Evolutionary conservation across 805 yeast species (phyloP).

Genomic region (Kockiozyma suomiensis): DNA sequence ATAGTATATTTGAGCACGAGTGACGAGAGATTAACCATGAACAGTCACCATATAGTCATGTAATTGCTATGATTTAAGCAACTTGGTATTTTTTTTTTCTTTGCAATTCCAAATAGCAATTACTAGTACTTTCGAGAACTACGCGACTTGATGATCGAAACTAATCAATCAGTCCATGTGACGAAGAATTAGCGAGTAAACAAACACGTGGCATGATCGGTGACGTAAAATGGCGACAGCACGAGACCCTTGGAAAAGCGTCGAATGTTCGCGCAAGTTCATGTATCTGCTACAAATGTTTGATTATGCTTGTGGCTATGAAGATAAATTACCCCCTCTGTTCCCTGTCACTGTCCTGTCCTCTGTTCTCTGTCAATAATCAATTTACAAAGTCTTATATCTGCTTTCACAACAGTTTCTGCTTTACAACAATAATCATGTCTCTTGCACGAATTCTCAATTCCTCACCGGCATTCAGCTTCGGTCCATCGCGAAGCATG

Average conservation of each 20-base stretch:
- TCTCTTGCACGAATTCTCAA: constrained; percentile 26
- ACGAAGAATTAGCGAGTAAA: too few relatives aligned
- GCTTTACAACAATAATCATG: constrained; percentile 13
- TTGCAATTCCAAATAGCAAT: too few relatives aligned
- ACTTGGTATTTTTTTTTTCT: too few relatives aligned
- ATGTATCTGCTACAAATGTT: neutral
- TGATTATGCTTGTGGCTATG: neutral
- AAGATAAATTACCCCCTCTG: neutral
- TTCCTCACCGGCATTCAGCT: constrained; percentile 16
- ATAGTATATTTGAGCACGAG: too few relatives aligned
- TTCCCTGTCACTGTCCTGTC: neutral
- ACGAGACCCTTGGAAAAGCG: constrained; percentile 11
- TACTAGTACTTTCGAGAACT: too few relatives aligned
- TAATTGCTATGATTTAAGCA: too few relatives aligned
- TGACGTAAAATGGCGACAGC: constrained; percentile 1
- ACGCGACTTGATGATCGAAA: too few relatives aligned
- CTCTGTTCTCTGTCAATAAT: constrained; percentile 4
- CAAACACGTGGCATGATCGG: too few relatives aligned
- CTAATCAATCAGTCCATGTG: too few relatives aligned
- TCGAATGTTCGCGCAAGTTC: constrained; percentile 5
- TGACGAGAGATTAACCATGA: too few relatives aligned
- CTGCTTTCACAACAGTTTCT: too few relatives aligned
- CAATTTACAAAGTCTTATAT: neutral
- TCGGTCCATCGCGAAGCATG: constrained; percentile 13
- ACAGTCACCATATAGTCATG: too few relatives aligned